phyloP scores from a whole-genome alignment of 164 flowering plant genomes.

The Berberis thunbergii region DNA sequence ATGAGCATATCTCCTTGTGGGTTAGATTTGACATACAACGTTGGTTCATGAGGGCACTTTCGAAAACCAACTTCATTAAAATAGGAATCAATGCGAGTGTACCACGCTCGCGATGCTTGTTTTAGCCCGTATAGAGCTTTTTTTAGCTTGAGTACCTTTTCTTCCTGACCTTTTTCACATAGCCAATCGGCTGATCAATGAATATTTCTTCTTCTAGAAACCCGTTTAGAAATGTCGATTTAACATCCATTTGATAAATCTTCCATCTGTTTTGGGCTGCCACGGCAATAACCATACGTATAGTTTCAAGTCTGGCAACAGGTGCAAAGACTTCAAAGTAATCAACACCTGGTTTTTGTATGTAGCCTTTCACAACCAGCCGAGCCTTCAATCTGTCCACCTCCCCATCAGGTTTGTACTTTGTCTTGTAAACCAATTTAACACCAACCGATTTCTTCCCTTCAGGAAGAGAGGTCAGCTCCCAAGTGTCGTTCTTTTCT shows the following conservation, averaged over 20 bases:
- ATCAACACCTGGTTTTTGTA: not conserved
- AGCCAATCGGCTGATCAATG: not conserved
- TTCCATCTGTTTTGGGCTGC: not conserved
- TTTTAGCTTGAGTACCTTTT: too few relatives aligned
- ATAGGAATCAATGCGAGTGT: too few relatives aligned
- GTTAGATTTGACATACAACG: too few relatives aligned
- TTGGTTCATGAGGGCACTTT: too few relatives aligned
- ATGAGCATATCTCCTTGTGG: not conserved
- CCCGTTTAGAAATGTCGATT: not conserved
- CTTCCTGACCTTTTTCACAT: not conserved
- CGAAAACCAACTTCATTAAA: too few relatives aligned
- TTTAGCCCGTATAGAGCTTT: too few relatives aligned
- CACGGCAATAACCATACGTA: not conserved
- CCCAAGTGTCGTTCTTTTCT: conserved; percentile 1
- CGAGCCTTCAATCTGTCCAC: not conserved
- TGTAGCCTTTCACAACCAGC: not conserved
- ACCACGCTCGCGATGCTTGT: too few relatives aligned
- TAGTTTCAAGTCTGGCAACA: not conserved
- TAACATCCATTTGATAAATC: too few relatives aligned
- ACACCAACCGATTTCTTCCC: not conserved
- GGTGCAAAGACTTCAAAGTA: not conserved
- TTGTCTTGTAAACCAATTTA: conserved; percentile 1
- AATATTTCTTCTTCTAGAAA: not conserved
- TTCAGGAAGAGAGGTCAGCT: not conserved
- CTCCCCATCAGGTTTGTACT: not conserved